Base-by-base conservation (phyloP, 2,329 filamentous ascomycete species). In the Aspergillus sp. region DNA sequence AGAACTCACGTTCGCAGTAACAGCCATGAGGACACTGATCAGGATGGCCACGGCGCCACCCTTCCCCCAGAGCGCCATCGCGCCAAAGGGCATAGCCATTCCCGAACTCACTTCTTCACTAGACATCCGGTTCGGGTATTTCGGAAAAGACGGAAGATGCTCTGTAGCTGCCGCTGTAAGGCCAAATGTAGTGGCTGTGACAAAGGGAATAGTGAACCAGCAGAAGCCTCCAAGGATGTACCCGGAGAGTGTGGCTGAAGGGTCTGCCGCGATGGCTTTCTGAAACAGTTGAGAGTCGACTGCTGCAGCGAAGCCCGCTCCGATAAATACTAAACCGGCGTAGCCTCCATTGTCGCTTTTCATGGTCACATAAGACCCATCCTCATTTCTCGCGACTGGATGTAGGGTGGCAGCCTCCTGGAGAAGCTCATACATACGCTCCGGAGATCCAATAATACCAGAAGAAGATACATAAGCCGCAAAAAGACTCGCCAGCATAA, bases 151-250 rank as follows among this genome's bases (percentile, higher is more conserved):
- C 23, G 23, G 23, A 9, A 25, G 47, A 20, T 53, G 47, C 48
- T 95, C 89, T 1, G 95, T 77, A 0, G 88, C 86, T 5, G 95
- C 75, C 3, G 86, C 88, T 1, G 86, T 79, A 4, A 95, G 78
- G 27, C 90, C 90, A 82, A 95, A 87, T 1, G 90, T 95, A 0
- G 88, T 95, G 1, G 90, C 88, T 2, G 83, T 86, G 9, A 95
- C 76, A 86, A 88, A 95, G 0, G 90, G 90, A 46, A 96, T 94
- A 1, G 90, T 90, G 58, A 95, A 95, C 90, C 90, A 95, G 43
- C 81, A 84, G 1, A 95, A 77, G 17, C 90, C 90, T 5, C 90
- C 90, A 52, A 91, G 79, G 46, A 95, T 84, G 62, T 95, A 95
- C 15, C 90, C 90, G 0, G 90, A 90, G 2, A 96, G 80, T 0